Base-by-base conservation (phyloP, 129 eudicot genomes). In the Chrysanthemum makinoi region DNA sequence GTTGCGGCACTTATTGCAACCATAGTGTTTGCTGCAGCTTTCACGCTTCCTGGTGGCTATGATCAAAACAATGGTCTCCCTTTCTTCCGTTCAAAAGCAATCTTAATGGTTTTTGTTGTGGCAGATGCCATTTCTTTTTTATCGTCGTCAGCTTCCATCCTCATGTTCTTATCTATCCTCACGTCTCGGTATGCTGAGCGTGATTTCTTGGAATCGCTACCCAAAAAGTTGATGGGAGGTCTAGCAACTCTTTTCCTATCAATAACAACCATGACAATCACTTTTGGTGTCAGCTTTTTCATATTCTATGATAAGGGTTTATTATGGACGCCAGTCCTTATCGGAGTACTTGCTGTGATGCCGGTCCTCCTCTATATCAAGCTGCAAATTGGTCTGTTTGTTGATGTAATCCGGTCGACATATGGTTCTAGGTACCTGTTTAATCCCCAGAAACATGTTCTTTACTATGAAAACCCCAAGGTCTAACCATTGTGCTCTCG, bases 1-100 rank as follows among this genome's bases (percentile, higher is more conserved):
- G 81, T 77, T 18, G 82, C 88, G 1, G 50, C 83, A 0, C 81
- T 84, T 3, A 74, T 84, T 18, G 75, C 88, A n/a, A 69, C 81
- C 1, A 79, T 84, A 22, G 74, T 78, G 22, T 84, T 84, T 70
- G 83, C 83, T 1, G 82, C 85, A 4, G 73, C 73, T 8, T 77
- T 81, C 46, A 80, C 85, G 0, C 78, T 81, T 13, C 88, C 83
- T 0, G 81, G 80, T 30, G 84, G 88, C 5, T 61, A 77, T 26
- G 57, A 61, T 5, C 72, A 56, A 43, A 12, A 39, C 19, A 22
- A 35, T 15, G 83, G 83, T 18, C 4, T 24, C 33, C 78, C 78
- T 24, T 4, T 59, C 0, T 73, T 79, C 13, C 30, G 10, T 15
- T 24, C 24, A 0, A 22, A 65, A 53, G 62, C 17, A 65, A 28